Evolutionary conservation across 352 stramenopile genomes (phyloP).

Genomic region (Elongisporangium anandrum): DNA sequence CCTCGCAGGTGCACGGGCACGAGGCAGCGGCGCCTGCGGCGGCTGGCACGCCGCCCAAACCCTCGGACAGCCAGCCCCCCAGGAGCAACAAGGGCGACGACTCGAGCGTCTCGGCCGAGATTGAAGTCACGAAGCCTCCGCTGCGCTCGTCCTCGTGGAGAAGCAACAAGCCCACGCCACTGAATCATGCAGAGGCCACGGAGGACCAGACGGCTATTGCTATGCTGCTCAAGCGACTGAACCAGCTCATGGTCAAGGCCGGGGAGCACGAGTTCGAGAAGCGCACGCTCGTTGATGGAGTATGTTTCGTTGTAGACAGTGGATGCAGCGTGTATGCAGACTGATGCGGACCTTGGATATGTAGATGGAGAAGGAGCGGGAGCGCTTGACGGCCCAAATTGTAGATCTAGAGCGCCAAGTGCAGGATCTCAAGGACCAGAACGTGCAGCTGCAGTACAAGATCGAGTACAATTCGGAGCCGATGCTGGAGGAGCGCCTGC

Average conservation of each 20-base stretch:
- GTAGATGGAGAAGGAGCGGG: slow-evolving; percentile 80
- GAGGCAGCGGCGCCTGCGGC: slow-evolving; percentile 10
- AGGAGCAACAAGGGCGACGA: slow-evolving; percentile 8
- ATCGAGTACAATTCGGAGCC: slow-evolving; percentile 77
- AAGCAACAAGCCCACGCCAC: neutral
- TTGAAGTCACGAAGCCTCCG: slow-evolving; percentile 17
- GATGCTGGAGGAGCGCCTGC: slow-evolving; percentile 76
- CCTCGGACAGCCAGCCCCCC: slow-evolving; percentile 3
- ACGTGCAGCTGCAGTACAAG: slow-evolving; percentile 83
- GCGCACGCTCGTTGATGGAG: slow-evolving; percentile 73
- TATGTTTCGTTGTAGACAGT: slow-evolving; percentile 7
- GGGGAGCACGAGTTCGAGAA: slow-evolving; percentile 87
- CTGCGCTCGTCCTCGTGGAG: neutral
- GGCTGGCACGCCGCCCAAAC: slow-evolving; percentile 23
- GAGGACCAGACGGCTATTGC: slow-evolving; percentile 43
- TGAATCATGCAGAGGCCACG: slow-evolving; percentile 1
- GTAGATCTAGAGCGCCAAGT: slow-evolving; percentile 45
- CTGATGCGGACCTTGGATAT: neutral
- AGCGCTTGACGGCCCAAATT: slow-evolving; percentile 34
- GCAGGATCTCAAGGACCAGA: slow-evolving; percentile 74
- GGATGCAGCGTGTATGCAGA: neutral
- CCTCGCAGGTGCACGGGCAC: slow-evolving; percentile 2
- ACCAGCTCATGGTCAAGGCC: slow-evolving; percentile 80
- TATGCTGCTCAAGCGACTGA: slow-evolving; percentile 78
- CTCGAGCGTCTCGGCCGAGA: slow-evolving; percentile 17